Base-by-base conservation (phyloP, 2,329 filamentous ascomycete species). In the Aspergillus tamarii region DNA sequence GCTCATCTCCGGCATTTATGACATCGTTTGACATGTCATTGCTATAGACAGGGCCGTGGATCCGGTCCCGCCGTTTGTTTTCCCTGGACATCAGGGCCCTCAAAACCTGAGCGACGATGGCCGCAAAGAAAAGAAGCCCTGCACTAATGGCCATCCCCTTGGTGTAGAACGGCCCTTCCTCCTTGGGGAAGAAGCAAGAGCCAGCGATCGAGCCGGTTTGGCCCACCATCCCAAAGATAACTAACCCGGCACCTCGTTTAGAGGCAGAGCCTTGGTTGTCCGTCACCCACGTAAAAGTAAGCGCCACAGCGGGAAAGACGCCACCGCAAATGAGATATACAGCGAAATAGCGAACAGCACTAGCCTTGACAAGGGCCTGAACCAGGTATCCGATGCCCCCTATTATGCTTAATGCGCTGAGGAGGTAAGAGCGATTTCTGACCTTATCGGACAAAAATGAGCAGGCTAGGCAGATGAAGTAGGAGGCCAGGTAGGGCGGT, bases 121-220 rank as follows among this genome's bases (percentile, higher is more conserved):
- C 34, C 4, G 34, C 34, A 14, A 36, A 36, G 12, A 36, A 36
- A n/a, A 54, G 19, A 12, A 54, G 52, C 16, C 12, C 28, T 6
- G 52, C 52, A 54, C 52, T 54, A 34, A 54, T 34, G 4, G 26
- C 52, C 52, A 54, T 54, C 28, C 52, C 52, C 52, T 34, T 54
- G 4, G 28, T 21, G 14, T 54, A 54, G 19, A 36, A 54, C 52
- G 52, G 52, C 6, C 52, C 52, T 21, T 54, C 52, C n/a, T 54
- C 52, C 52, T 54, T 54, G 8, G 52, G 52, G 28, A 36, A 54
- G 12, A 54, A 54, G 6, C 52, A 16, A 2, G 52, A 30, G 2
- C 52, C 52, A 21, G 28, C 52, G n/a, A 54, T 54, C 3, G 28
- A 16, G 6, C 52, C 23, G 8, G 52, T 9, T 28, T 54, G 52